Evolutionary conservation across 2,329 filamentous ascomycete species (phyloP).

Genomic region (Ceratocystis ficicola): DNA sequence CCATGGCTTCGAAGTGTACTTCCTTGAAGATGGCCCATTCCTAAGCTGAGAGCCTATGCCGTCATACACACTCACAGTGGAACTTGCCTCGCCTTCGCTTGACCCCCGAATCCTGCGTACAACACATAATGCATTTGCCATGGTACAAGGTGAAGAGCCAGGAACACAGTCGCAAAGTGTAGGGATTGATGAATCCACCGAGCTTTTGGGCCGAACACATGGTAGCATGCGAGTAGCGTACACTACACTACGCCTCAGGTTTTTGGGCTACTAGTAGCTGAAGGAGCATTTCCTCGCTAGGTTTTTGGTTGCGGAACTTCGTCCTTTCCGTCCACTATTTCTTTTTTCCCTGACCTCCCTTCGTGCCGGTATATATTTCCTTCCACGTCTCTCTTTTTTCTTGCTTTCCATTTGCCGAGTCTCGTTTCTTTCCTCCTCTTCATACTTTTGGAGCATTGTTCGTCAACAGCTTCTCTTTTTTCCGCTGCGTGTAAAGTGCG

Average conservation of each 20-base stretch:
- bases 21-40: neutral
- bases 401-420: neutral
- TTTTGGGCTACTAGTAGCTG: neutral
- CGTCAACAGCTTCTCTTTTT: neutral
- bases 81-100: neutral
- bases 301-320: neutral
- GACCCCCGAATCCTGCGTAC: neutral
- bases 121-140: neutral
- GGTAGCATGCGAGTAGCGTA: neutral
- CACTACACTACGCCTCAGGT: neutral
- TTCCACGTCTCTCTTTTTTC: neutral
- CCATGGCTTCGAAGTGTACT: neutral
- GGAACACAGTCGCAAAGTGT: slow-evolving; percentile 6
- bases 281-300: too few relatives aligned
- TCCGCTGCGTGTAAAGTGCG: neutral
- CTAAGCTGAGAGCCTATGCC: neutral
- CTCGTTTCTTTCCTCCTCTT: neutral
- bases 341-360: neutral
- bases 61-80: neutral
- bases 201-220: neutral
- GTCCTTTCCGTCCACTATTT: neutral
- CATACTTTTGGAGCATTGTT: neutral
- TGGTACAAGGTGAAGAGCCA: neutral
- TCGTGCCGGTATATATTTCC: neutral
- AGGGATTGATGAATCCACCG: neutral